phyloP scores from a whole-genome alignment of 1,139 yeast genomes.

The Scheffersomyces cryptocercus region DNA sequence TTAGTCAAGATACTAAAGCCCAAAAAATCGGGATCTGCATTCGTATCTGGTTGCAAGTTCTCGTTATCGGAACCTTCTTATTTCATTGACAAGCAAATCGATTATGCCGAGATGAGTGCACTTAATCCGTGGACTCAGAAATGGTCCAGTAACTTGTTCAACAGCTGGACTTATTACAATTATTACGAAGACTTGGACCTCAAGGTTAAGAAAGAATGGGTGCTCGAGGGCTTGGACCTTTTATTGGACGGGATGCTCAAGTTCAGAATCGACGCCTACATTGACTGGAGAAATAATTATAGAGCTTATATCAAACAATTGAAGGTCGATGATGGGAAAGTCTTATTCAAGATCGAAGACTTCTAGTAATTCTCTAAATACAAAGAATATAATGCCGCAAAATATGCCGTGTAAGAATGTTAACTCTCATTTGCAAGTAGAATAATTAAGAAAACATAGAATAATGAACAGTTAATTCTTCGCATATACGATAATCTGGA shows the following conservation, averaged over 20 bases:
- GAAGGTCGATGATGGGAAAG: slow-evolving; percentile 34
- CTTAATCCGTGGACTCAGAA: slow-evolving; percentile 37
- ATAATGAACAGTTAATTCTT: no score
- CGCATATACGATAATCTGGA: no score
- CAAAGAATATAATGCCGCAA: no score
- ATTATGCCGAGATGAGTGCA: slow-evolving; percentile 18
- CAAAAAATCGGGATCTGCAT: slow-evolving; percentile 30
- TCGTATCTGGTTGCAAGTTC: slow-evolving; percentile 42
- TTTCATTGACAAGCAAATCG: slow-evolving; percentile 30
- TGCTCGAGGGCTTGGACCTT: slow-evolving; percentile 32
- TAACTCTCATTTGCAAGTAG: no score
- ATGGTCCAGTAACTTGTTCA: slow-evolving; percentile 38
- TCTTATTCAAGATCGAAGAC: slow-evolving; percentile 40
- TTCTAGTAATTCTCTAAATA: slow-evolving; percentile 19
- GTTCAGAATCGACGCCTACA: slow-evolving; percentile 30
- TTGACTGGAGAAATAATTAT: slow-evolving; percentile 44
- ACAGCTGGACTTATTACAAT: slow-evolving; percentile 29
- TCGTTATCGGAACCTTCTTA: slow-evolving; percentile 34
- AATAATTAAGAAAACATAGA: no score
- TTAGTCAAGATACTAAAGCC: slow-evolving; percentile 41
- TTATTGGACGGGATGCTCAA: slow-evolving; percentile 29
- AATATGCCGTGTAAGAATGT: no score
- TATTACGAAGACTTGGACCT: slow-evolving; percentile 38
- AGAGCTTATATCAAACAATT: slow-evolving; percentile 25
- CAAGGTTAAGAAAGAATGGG: slow-evolving; percentile 29